These are phyloP conservation scores for Pichia inconspicua DNA, from an alignment of 1,139 yeast genomes.

Conservation along the genomic window DNA sequence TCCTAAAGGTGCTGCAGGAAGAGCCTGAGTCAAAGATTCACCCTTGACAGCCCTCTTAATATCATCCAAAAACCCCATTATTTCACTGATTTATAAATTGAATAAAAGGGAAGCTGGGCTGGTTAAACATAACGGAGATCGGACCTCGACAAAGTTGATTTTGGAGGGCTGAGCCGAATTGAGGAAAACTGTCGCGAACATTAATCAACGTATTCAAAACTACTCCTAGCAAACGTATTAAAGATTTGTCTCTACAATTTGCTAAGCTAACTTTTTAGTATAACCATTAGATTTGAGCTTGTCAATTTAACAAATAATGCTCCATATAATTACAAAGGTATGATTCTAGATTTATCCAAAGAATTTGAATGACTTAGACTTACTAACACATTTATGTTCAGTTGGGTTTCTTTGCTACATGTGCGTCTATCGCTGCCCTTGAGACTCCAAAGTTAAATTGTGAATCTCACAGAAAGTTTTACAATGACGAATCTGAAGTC, in stretches of 20 bases:
- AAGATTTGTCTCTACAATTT: no score
- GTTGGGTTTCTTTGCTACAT: constrained; percentile 10
- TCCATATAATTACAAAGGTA: not conserved
- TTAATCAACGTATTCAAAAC: no score
- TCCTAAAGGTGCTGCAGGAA: constrained; percentile 24
- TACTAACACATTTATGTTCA: not conserved
- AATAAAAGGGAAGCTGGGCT: not conserved
- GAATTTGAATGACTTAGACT: not conserved
- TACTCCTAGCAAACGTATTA: no score
- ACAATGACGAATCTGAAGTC: constrained; percentile 46
- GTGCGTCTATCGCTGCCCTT: constrained; percentile 5
- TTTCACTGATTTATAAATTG: not conserved
- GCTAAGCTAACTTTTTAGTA: not conserved
- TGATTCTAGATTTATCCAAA: not conserved
- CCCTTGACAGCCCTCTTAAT: constrained; percentile 14
- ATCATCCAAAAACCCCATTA: constrained; percentile 14
- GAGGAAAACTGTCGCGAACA: not conserved
- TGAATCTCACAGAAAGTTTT: constrained; percentile 38
- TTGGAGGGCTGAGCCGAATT: not conserved
- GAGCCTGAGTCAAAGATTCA: constrained; percentile 4
- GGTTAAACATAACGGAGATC: not conserved
- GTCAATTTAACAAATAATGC: not conserved
- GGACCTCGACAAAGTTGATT: no score
- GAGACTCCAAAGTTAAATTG: constrained; percentile 2
- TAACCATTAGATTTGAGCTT: no score